phyloP scores from a whole-genome alignment of 768 basidiomycete genomes.

The Rhizopogon salebrosus region DNA sequence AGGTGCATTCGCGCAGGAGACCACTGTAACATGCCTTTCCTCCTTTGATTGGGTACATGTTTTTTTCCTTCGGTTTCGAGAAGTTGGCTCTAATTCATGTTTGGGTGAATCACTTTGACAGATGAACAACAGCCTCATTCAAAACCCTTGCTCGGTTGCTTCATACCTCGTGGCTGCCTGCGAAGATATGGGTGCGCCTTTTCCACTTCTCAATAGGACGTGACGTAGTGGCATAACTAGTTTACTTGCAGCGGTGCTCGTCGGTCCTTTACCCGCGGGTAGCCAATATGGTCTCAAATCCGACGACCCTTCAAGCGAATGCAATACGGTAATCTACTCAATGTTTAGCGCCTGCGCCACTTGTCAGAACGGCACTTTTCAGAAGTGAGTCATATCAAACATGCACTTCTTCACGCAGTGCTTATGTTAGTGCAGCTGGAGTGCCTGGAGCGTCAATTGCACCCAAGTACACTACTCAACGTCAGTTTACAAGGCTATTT shows the following conservation, averaged over 20 bases:
- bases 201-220: background rate
- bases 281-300: constrained; percentile 25
- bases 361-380: constrained; percentile 43
- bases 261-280: constrained; percentile 34
- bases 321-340: constrained; percentile 52
- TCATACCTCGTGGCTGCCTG: constrained; percentile 40
- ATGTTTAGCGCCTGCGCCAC: constrained; percentile 51
- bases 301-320: constrained; percentile 39
- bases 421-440: constrained; percentile 37
- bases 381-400: constrained; percentile 23
- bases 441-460: constrained; percentile 45
- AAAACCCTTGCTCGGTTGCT: constrained; percentile 42
- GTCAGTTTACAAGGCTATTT: constrained; percentile 8
- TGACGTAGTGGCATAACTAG: constrained; percentile 1
- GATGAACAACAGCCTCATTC: constrained; percentile 39
- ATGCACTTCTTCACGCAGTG: background rate
- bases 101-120: constrained; percentile 1
- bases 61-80: background rate
- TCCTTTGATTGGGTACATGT: background rate
- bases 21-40: background rate
- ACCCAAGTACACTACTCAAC: constrained; percentile 18
- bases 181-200: constrained; percentile 32
- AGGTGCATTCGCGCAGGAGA: background rate
- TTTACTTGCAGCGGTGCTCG: constrained; percentile 28
- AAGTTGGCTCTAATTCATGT: background rate